Base-by-base conservation (phyloP, 441 rosid species). In the Erodium texanum region DNA sequence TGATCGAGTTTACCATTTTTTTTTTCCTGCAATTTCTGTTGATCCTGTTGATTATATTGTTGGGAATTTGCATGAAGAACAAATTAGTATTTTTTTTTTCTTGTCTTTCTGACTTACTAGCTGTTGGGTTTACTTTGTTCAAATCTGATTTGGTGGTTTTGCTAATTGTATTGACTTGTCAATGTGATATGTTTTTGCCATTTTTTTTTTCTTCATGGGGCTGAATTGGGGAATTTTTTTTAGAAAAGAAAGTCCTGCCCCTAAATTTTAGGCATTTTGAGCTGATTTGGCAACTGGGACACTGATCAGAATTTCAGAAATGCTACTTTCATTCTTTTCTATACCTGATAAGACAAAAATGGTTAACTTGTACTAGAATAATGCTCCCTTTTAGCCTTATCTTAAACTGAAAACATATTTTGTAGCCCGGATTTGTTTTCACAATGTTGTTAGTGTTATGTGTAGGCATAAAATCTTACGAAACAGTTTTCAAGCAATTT, bases 71-170 rank as follows among this genome's bases (percentile, higher is more conserved):
- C 8, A 38, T 38, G 62, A 14, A 7, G n/a, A n/a, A n/a, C n/a
- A n/a, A n/a, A n/a, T n/a, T n/a, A n/a, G n/a, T n/a, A 16, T 52
- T 7, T 18, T 52, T 18, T 52, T 9, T 38, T 38, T 38, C 45
- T 38, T 38, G 45, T 38, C 45, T 10, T 7, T 38, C 45, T 10
- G 11, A 38, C 45, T 38, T 38, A 38, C 45, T 38, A 38, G 45
- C 10, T 16, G 59, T 56, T 56, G 5, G 20, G 62, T 56, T 56
- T 7, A 20, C 62, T 19, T 56, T 56, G 24, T 56, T 2, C 19
- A 56, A 7, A 56, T 56, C 14, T 19, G 62, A 19, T 56, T 52
- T 56, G 62, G 62, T 56, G 62, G 62, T 56, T 56, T 20, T 20
- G 0, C 20, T 7, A 8, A 2, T 19, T 56, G 24, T 56, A 8